Percentiles rank a stretch among this genome's conserved stretches.
Conservation (phyloP, 2,329 filamentous ascomycete genomes). For the Fusarium drepaniforme region DNA sequence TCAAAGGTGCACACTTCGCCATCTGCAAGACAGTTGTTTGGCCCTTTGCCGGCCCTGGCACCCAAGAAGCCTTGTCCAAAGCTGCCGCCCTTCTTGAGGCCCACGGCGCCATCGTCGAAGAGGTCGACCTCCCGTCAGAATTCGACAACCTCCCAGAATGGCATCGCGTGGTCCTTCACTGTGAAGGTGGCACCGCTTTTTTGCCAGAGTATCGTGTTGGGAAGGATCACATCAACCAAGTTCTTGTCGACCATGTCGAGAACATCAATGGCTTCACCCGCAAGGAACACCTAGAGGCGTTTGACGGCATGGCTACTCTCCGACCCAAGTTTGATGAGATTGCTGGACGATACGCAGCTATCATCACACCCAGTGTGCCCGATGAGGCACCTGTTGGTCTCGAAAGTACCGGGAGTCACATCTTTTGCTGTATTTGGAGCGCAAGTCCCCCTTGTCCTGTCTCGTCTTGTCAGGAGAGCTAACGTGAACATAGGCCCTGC, state of each 20-base stretch:
- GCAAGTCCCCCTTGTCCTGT: slow-evolving; percentile 49
- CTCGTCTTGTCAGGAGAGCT: not conserved
- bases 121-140: slow-evolving; percentile 64
- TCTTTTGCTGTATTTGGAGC: slow-evolving; percentile 66
- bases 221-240: slow-evolving; percentile 60
- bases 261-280: slow-evolving; percentile 59
- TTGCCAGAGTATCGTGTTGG: slow-evolving; percentile 64
- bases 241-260: slow-evolving; percentile 65
- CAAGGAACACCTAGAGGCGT: slow-evolving; percentile 62
- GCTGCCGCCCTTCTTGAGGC: slow-evolving; percentile 55
- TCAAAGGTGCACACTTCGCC: slow-evolving; percentile 67
- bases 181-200: slow-evolving; percentile 67
- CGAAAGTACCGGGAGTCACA: slow-evolving; percentile 67
- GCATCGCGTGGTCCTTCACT: slow-evolving; percentile 64
- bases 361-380: slow-evolving; percentile 69
- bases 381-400: slow-evolving; percentile 71
- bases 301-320: slow-evolving; percentile 66
- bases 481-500: slow-evolving; percentile 55
- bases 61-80: slow-evolving; percentile 55
- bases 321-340: slow-evolving; percentile 68
- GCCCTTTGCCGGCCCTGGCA: slow-evolving; percentile 60
- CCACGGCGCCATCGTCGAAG: slow-evolving; percentile 68
- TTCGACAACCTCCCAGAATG: slow-evolving; percentile 65
- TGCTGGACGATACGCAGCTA: slow-evolving; percentile 63
- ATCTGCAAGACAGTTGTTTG: slow-evolving; percentile 69